Evolutionary conservation across 2,329 filamentous ascomycete species (phyloP), one percentile per base, ranked within the genome.

Genomic region (Penicillium sp.): DNA sequence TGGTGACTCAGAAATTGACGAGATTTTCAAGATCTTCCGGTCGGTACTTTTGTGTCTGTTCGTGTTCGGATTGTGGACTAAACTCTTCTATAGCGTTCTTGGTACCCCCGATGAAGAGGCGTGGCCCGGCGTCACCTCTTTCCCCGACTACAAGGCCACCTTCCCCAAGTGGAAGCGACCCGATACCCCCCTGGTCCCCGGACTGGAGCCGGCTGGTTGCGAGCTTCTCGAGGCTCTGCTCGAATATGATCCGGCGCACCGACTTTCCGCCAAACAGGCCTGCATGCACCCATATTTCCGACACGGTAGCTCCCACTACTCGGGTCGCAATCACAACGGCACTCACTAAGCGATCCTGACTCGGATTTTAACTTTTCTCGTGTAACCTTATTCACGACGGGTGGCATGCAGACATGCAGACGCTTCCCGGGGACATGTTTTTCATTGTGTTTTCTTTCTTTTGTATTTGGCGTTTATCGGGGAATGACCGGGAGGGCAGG

Each of bases 11-110:
- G 91, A 96, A 73, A 96, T 96, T 76, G 91, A 96, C 70, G 91
- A 96, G 76, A 96, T 96, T 71, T 96, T 96, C 83, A 95, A 93
- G 79, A 96, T 89, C 73, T 96, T 96, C 87, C 86, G 88, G 90
- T 91, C 80, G 22, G 62, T 68, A 82, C 8, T 51, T 24, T 24
- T 46, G n/a, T 31, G 26, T 52, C 50, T 35, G 13, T 49, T n/a
- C n/a, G 13, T 19, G 33, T 21, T 48, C 35, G 56, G 33, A 9
- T 54, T 51, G 53, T 14, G 29, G n/a, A 48, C 35, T 54, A 55
- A 55, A 57, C 35, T 41, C 46, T 33, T 44, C 26, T 55, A n/a
- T 60, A 90, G 88, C 57, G 77, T 91, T 35, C 85, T 96, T 39
- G 91, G 92, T 63, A 96, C 93, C 4, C 92, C 92, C 3, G 86